phyloP scores from a whole-genome alignment of 768 basidiomycete genomes.

The Crassisporium funariophilum region DNA sequence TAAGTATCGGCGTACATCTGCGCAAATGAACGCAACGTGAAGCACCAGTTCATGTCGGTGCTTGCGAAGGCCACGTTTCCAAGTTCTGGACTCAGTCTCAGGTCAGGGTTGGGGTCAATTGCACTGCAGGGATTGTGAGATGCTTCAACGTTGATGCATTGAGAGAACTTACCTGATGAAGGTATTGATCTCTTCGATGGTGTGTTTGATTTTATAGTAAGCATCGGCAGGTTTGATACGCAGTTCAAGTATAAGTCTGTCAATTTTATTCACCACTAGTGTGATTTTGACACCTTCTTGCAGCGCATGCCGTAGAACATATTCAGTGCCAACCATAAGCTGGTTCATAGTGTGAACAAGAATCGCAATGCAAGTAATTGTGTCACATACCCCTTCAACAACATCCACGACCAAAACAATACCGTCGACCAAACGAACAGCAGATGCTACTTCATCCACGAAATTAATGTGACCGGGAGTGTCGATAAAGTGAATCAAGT shows the following conservation, averaged over 20 bases:
- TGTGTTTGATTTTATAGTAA: constrained; percentile 99
- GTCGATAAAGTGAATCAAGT: constrained; percentile 91
- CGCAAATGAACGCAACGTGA: constrained; percentile 92
- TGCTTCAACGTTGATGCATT: background rate
- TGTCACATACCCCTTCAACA: constrained; percentile 85
- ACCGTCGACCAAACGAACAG: constrained; percentile 87
- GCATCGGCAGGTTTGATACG: constrained; percentile 95
- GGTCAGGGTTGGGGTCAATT: constrained; percentile 86
- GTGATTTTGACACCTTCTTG: constrained; percentile 90
- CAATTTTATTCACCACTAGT: constrained; percentile 96
- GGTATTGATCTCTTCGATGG: constrained; percentile 97
- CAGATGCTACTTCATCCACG: constrained; percentile 93
- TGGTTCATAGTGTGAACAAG: constrained; percentile 33
- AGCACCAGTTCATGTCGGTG: constrained; percentile 97
- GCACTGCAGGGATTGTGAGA: constrained; percentile 41
- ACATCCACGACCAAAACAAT: constrained; percentile 94
- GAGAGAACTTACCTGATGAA: constrained; percentile 75
- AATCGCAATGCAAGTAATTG: background rate
- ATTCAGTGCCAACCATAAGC: constrained; percentile 94
- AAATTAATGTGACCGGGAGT: constrained; percentile 99
- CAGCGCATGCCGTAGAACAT: constrained; percentile 83
- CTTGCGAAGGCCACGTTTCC: constrained; percentile 98
- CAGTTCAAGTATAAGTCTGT: constrained; percentile 94
- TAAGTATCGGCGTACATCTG: constrained; percentile 95
- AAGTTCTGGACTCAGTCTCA: constrained; percentile 89